phyloP scores from a whole-genome alignment of 2,329 filamentous ascomycete species.

The Beauveria australis region DNA sequence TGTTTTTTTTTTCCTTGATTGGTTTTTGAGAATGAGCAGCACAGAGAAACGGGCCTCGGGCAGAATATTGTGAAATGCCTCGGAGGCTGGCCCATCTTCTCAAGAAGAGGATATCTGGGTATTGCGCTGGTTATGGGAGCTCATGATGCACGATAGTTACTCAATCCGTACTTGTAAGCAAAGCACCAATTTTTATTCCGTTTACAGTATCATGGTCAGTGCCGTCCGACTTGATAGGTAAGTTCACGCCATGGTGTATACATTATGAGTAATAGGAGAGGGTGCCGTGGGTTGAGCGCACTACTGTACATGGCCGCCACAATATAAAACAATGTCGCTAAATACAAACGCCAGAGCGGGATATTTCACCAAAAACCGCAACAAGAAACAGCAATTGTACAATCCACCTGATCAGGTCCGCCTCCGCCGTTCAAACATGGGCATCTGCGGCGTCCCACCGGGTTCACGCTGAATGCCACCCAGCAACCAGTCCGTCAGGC shows the following conservation, averaged over 20 bases:
- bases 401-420: constrained; percentile 16
- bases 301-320: background rate
- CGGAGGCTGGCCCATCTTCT: constrained; percentile 10
- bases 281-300: background rate
- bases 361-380: background rate
- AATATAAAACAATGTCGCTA: constrained; percentile 1
- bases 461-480: constrained; percentile 60
- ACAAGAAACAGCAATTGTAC: background rate
- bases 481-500: constrained; percentile 88
- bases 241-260: no score
- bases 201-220: background rate
- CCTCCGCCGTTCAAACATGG: constrained; percentile 27
- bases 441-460: constrained; percentile 25
- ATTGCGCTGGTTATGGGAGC: background rate
- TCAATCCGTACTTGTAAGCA: background rate
- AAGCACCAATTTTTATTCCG: background rate
- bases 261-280: background rate
- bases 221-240: background rate
- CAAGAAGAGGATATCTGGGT: background rate
- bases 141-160: background rate
- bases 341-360: constrained; percentile 8
- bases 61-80: constrained; percentile 61
- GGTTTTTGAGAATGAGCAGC: constrained; percentile 16
- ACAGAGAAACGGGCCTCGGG: constrained; percentile 20
- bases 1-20: constrained; percentile 11